Evolutionary conservation across 306 rosid species (phyloP).

Genomic region (Acacia melanoxylon): DNA sequence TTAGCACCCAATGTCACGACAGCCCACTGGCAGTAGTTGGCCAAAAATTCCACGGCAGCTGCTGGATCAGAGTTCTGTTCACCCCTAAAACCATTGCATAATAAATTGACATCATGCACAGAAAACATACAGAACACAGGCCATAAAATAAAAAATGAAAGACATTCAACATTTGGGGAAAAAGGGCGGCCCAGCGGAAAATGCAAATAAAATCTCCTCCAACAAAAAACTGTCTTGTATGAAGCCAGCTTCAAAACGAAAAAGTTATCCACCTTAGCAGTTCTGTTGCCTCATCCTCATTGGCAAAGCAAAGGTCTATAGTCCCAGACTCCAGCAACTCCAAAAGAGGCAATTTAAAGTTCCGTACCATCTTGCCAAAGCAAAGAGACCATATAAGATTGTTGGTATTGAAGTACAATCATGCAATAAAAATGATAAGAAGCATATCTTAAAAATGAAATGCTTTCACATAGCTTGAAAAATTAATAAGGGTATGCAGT

Average conservation of each 20-base stretch:
- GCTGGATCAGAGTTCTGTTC: slow-evolving; percentile 54
- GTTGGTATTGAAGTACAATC: slow-evolving; percentile 9
- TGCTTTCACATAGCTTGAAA: neutral
- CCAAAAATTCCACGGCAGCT: slow-evolving; percentile 69
- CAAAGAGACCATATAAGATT: slow-evolving; percentile 37
- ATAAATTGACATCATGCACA: slow-evolving; percentile 26
- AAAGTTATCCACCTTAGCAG: slow-evolving; percentile 65
- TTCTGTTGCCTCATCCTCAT: slow-evolving; percentile 97
- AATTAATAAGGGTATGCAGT: neutral
- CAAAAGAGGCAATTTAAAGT: slow-evolving; percentile 65
- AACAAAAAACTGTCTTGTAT: slow-evolving; percentile 15
- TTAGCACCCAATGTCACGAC: slow-evolving; percentile 84
- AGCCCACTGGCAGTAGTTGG: slow-evolving; percentile 81
- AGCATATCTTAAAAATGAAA: slow-evolving; percentile 3
- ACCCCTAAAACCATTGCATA: slow-evolving; percentile 49
- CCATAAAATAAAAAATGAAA: neutral
- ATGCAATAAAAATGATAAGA: neutral
- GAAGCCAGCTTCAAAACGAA: neutral
- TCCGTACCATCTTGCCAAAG: slow-evolving; percentile 83
- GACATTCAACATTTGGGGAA: neutral
- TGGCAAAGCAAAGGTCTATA: slow-evolving; percentile 94
- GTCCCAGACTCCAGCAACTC: slow-evolving; percentile 69
- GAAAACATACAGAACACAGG: neutral
- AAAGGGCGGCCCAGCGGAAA: neutral
- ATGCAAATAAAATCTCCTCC: slow-evolving; percentile 24